These are phyloP conservation scores for Cladosporium velox DNA, from an alignment of 2,329 filamentous ascomycete genomes.

Conservation along the genomic window DNA sequence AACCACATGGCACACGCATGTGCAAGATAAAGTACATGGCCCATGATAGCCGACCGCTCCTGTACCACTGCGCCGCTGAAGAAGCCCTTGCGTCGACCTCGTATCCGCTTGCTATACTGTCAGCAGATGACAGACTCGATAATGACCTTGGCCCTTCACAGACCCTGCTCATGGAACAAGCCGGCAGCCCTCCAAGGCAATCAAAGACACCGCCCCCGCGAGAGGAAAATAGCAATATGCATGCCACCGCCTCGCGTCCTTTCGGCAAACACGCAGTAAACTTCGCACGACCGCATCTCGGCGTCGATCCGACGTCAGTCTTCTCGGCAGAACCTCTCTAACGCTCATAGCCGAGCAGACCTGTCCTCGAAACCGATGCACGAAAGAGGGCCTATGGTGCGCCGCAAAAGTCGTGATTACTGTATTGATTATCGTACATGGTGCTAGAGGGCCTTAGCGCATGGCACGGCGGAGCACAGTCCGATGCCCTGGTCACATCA, in stretches of 20 bases:
- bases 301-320: not conserved
- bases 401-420: not conserved
- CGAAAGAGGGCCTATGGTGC: not conserved
- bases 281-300: not conserved
- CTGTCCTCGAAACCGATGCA: not conserved
- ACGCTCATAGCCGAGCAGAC: not conserved
- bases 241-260: not conserved
- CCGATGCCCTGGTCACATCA: not conserved
- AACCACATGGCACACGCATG: slow-evolving; percentile 3
- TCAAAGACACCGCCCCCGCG: not conserved
- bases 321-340: not conserved
- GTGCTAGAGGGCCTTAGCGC: not conserved
- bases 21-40: not conserved
- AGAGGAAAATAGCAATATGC: not conserved
- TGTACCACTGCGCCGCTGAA: not conserved
- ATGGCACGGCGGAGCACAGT: not conserved
- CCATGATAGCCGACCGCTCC: not conserved
- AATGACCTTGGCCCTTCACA: not conserved
- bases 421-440: not conserved
- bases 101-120: not conserved
- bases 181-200: not conserved
- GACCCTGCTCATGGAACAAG: not conserved
- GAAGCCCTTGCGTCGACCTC: not conserved
- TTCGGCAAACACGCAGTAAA: not conserved
- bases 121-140: not conserved